Conservation (phyloP, 139 green algal species). For the Closterium sp. region DNA sequence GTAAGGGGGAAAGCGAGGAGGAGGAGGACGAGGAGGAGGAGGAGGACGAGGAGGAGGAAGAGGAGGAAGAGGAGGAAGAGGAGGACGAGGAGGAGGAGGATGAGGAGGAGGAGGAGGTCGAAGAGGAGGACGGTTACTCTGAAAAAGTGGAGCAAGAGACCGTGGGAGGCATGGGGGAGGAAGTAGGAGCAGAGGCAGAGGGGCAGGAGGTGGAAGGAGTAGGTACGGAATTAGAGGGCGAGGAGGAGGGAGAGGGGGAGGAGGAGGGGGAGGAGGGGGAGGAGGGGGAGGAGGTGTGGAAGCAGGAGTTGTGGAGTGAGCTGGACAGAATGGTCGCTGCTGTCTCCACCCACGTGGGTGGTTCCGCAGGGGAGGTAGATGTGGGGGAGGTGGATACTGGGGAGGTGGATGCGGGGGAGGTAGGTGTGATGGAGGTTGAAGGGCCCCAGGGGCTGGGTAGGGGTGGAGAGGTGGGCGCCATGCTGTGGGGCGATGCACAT, state of each 20-base stretch:
- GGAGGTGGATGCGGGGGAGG: too few relatives aligned
- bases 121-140: background rate
- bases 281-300: background rate
- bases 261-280: too few relatives aligned
- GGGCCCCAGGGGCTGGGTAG: background rate
- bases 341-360: background rate
- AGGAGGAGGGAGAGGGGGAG: too few relatives aligned
- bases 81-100: background rate
- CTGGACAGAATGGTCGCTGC: background rate
- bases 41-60: background rate
- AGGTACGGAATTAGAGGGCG: background rate
- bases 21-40: too few relatives aligned
- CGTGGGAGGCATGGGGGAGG: background rate
- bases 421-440: background rate
- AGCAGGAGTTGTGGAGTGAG: background rate
- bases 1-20: background rate
- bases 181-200: background rate
- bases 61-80: background rate
- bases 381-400: too few relatives aligned
- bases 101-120: background rate
- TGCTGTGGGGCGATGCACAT: background rate
- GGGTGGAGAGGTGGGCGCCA: background rate
- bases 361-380: background rate
- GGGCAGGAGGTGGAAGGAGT: background rate
- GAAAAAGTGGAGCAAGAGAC: background rate